phyloP scores from a whole-genome alignment of 2,329 filamentous ascomycete genomes.

The Dothiorella sarmentorum region DNA sequence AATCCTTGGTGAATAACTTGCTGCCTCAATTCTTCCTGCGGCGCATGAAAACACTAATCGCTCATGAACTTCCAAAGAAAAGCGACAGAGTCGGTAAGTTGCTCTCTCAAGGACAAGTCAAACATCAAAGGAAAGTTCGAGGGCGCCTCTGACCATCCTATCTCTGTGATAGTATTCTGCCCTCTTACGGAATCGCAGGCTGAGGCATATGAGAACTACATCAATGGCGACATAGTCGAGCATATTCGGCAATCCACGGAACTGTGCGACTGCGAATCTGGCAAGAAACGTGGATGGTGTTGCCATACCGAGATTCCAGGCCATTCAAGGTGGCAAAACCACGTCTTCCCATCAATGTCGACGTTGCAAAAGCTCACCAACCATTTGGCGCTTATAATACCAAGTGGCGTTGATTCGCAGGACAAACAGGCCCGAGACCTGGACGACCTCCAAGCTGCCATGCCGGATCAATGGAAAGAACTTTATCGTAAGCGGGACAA shows the following conservation, averaged over 20 bases:
- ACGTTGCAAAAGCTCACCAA: constrained; percentile 86
- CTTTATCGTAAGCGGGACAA: constrained; percentile 74
- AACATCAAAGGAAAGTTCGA: not conserved
- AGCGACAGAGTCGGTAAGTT: constrained; percentile 72
- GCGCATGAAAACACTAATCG: constrained; percentile 88
- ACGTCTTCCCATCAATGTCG: constrained; percentile 81
- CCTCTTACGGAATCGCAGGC: constrained; percentile 78
- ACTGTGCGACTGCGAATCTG: constrained; percentile 65
- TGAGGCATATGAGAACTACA: constrained; percentile 76
- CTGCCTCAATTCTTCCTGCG: constrained; percentile 87
- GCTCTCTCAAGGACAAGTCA: not conserved
- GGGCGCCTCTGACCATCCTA: not conserved
- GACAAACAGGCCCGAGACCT: constrained; percentile 79
- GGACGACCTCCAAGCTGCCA: constrained; percentile 66
- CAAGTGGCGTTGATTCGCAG: constrained; percentile 57
- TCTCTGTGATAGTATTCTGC: constrained; percentile 78
- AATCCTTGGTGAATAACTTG: constrained; percentile 80
- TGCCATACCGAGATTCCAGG: constrained; percentile 59
- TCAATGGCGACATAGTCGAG: constrained; percentile 68
- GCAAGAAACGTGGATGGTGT: constrained; percentile 76
- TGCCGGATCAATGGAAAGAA: constrained; percentile 71
- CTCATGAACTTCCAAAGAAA: constrained; percentile 90
- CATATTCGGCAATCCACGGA: constrained; percentile 67
- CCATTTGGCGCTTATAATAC: constrained; percentile 85
- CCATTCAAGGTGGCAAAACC: constrained; percentile 66